phyloP scores from a whole-genome alignment of 192 early-diverging fungal genomes.

The Funneliformis mosseae region DNA sequence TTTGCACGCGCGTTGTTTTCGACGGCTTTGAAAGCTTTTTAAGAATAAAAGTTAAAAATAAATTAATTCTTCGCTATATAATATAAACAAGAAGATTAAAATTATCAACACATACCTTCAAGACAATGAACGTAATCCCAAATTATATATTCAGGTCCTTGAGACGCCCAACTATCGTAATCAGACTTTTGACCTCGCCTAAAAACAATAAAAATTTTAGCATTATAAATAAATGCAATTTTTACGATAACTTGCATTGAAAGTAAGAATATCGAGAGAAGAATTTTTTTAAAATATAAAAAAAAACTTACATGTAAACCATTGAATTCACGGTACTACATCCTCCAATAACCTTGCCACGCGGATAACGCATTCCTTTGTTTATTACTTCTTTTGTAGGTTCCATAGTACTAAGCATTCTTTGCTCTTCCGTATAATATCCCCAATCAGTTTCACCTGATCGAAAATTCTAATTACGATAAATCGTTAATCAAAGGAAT shows the following conservation, averaged over 20 bases:
- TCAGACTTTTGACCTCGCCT: neutral
- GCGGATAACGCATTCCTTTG: neutral
- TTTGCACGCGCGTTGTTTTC: neutral
- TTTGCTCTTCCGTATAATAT: no score
- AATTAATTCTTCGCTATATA: neutral
- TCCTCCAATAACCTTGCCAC: conserved; percentile 2
- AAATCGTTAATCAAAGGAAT: no score
- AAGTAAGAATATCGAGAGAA: no score
- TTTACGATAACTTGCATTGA: neutral
- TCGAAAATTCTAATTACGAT: no score
- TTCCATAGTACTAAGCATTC: neutral
- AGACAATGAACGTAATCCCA: conserved; percentile 7
- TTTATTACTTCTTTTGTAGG: neutral
- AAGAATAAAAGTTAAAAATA: neutral
- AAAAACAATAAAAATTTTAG: neutral
- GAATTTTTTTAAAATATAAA: no score
- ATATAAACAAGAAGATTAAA: neutral
- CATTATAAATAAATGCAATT: neutral
- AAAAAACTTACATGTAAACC: neutral
- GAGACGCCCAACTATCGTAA: neutral
- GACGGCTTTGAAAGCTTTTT: neutral
- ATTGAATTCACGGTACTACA: neutral
- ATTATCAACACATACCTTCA: neutral
- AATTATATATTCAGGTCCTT: conserved; percentile 11
- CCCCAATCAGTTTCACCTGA: no score